A percentile compares a stretch with the other conserved stretches of the same genome.
phyloP scores from a whole-genome alignment of 2,329 filamentous ascomycete species.

The Pestalotiopsis sp. region DNA sequence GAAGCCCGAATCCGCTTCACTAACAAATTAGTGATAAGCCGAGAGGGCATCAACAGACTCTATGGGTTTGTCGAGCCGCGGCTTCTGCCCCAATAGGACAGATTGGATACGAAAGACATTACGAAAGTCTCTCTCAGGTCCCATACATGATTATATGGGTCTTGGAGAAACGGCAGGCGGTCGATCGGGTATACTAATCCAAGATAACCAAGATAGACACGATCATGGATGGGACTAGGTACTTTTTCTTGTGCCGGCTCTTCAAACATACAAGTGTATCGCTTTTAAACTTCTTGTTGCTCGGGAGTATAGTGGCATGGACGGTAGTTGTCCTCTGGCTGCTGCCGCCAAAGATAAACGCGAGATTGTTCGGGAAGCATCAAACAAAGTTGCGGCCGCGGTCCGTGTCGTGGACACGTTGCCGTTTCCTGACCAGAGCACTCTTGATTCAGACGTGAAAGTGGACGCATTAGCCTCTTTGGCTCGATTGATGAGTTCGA shows the following conservation, averaged over 20 bases:
- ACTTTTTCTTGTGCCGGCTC: too few relatives aligned
- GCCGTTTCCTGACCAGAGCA: not conserved
- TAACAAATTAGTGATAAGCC: not conserved
- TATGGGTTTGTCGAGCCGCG: not conserved
- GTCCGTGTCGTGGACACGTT: not conserved
- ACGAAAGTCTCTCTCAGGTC: too few relatives aligned
- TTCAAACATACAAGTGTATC: too few relatives aligned
- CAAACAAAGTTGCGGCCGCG: not conserved
- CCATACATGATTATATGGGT: too few relatives aligned
- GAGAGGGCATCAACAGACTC: not conserved
- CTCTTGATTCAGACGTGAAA: not conserved
- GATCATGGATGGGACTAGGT: too few relatives aligned
- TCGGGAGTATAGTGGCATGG: not conserved
- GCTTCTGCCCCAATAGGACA: not conserved
- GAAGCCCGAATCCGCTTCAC: not conserved
- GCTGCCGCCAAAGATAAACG: not conserved
- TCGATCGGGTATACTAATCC: too few relatives aligned
- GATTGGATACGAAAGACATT: too few relatives aligned
- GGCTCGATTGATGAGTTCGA: not conserved
- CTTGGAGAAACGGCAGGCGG: too few relatives aligned
- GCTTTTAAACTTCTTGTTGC: too few relatives aligned
- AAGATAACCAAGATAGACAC: too few relatives aligned
- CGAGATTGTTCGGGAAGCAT: not conserved
- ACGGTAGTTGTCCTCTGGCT: not conserved
- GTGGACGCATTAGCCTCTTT: not conserved